Evolutionary conservation across 2,329 filamentous ascomycete species (phyloP).

Genomic region (Trichoderma guizhouense): DNA sequence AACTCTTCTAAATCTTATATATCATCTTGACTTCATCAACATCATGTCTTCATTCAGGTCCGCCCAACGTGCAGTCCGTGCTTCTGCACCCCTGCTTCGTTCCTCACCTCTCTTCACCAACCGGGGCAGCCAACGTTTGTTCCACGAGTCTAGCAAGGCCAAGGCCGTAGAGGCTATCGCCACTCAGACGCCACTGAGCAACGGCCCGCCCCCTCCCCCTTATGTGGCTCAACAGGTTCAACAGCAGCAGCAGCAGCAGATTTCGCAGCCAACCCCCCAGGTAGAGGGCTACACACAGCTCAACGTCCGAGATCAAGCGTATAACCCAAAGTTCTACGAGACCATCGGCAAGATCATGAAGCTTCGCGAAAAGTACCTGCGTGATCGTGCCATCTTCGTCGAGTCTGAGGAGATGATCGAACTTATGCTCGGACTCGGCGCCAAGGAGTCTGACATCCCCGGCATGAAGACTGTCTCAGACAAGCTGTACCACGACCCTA

Average conservation of each 20-base stretch:
- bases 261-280: slow-evolving; percentile 10
- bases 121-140: slow-evolving; percentile 22
- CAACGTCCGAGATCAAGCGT: slow-evolving; percentile 24
- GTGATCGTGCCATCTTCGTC: slow-evolving; percentile 27
- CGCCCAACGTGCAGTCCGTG: slow-evolving; percentile 20
- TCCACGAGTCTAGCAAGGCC: slow-evolving; percentile 24
- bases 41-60: slow-evolving; percentile 20
- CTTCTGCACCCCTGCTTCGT: slow-evolving; percentile 19
- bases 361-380: slow-evolving; percentile 24
- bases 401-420: slow-evolving; percentile 26
- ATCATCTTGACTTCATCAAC: slow-evolving; percentile 1
- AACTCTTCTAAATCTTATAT: slow-evolving; percentile 10
- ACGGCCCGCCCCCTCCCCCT: slow-evolving; percentile 14
- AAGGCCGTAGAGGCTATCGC: slow-evolving; percentile 23
- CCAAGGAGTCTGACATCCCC: slow-evolving; percentile 26
- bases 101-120: neutral
- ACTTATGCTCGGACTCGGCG: slow-evolving; percentile 26
- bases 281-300: slow-evolving; percentile 20
- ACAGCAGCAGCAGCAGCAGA: neutral
- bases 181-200: slow-evolving; percentile 17
- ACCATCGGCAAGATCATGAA: slow-evolving; percentile 27
- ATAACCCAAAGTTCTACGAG: slow-evolving; percentile 27
- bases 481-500: slow-evolving; percentile 27
- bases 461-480: slow-evolving; percentile 24
- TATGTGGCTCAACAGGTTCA: neutral